Conservation (phyloP, 2,329 filamentous ascomycete genomes). For the Dothiorella sarmentorum region DNA sequence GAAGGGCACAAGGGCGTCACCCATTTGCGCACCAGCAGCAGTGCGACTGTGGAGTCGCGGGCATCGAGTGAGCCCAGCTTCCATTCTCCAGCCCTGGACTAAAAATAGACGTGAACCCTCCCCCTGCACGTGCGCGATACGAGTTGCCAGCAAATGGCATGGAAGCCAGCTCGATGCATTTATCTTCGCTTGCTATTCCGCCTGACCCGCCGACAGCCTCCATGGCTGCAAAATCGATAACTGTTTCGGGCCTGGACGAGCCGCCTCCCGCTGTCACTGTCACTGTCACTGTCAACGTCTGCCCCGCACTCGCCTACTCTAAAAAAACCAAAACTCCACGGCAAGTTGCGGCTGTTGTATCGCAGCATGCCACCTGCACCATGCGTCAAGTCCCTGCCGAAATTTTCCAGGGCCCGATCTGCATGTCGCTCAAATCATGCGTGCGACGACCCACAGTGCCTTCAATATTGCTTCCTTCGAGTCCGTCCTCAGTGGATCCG, state of each 20-base stretch:
- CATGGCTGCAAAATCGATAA: not conserved
- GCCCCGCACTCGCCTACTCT: no score
- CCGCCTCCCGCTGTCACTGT: no score
- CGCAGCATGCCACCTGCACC: not conserved
- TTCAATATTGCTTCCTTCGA: not conserved
- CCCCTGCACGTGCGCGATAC: slow-evolving; percentile 12
- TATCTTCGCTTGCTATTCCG: not conserved
- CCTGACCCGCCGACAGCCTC: not conserved
- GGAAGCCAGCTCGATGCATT: not conserved
- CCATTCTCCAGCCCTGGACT: not conserved
- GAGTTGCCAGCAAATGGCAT: not conserved
- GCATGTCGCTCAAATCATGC: not conserved
- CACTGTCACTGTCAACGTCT: no score
- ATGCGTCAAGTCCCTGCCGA: not conserved
- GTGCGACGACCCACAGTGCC: not conserved
- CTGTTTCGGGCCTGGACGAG: no score
- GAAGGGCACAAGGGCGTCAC: not conserved
- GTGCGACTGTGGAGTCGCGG: slow-evolving; percentile 13
- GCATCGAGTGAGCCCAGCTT: not conserved
- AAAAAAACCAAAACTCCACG: no score
- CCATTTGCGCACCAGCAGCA: not conserved
- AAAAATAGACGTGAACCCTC: slow-evolving; percentile 8
- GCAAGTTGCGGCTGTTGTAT: no score
- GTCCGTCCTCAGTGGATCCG: not conserved
- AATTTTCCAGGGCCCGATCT: not conserved